These are phyloP conservation scores for Closterium sp. DNA, from an alignment of 139 green algal genomes.

Conservation along the genomic window DNA sequence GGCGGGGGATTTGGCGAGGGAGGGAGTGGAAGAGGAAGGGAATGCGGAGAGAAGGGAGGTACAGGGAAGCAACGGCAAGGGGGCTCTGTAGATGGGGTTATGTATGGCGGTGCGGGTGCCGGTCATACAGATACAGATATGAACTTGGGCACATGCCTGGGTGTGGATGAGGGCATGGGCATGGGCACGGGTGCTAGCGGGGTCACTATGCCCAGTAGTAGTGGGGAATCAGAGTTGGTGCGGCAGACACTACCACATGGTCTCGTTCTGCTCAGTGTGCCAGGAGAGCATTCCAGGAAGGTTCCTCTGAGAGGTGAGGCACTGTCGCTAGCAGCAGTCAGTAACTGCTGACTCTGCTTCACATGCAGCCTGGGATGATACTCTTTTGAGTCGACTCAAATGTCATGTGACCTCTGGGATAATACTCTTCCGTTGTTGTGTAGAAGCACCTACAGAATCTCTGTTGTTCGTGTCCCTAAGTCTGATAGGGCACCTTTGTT, in stretches of 20 bases:
- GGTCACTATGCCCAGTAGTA: background rate
- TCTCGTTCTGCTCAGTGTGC: background rate
- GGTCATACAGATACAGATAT: background rate
- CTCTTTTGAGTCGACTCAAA: too few species aligned
- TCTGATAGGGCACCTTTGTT: background rate
- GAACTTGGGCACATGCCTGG: background rate
- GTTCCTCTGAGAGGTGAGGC: background rate
- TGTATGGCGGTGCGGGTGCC: background rate
- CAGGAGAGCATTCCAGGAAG: background rate
- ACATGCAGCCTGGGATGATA: background rate
- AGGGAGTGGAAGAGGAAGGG: background rate
- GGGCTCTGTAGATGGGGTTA: background rate
- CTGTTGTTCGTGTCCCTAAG: background rate
- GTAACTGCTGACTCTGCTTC: background rate
- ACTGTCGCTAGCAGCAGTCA: background rate
- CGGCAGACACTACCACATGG: background rate
- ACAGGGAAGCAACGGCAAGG: background rate
- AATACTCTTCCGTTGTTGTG: too few species aligned
- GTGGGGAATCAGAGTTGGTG: background rate
- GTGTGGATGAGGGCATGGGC: background rate
- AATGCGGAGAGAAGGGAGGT: background rate
- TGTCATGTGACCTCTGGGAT: too few species aligned
- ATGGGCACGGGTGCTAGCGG: background rate
- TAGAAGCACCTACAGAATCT: too few species aligned
- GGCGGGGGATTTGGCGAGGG: slow-evolving; percentile 18